Base-by-base conservation (phyloP, 177 flowering plant genomes). In the Vitis hybrid region DNA sequence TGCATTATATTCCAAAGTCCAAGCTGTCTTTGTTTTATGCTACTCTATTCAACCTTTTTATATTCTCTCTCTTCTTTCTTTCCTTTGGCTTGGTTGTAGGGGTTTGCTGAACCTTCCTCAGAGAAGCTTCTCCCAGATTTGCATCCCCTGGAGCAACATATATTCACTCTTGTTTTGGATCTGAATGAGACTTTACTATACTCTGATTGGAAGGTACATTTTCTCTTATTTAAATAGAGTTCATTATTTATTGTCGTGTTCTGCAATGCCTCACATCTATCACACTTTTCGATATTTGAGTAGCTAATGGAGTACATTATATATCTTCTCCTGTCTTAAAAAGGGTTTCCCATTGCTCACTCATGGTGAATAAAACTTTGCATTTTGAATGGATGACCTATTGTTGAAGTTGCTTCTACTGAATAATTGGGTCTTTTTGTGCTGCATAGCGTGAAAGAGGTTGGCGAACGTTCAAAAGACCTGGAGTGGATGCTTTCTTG, bases 91-190 rank as follows among this genome's bases (percentile, higher is more conserved):
- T 75, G 51, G 45, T 66, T 6, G n/a, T 72, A 95, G 99, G 96
- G 84, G 53, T 95, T 83, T 76, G 87, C 93, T 60, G 98, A 95
- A 65, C 99, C 99, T 65, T 72, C 83, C 14, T 81, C 98, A 53
- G 99, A 95, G 31, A 91, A 90, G 88, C 97, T 95, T 76, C 99
- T 95, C 63, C 98, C 98, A 49, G 99, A 95, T 86, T 79, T 95
- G 84, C 88, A 77, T 72, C 99, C 99, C 45, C 14, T 65, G 68
- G 98, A 90, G 75, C 93, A 84, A 33, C 89, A 85, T 76, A 94
- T 88, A 10, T 89, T 91, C 75, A 95, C 99, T 12, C 91, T 95
- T 75, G 99, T 95, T 71, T 78, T 95, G 45, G 99, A 95, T 88
- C 84, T 95, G 19, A 89, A 88, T 67, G 99, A 95, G 81, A 95